Percentiles rank a stretch among this genome's conserved stretches.
phyloP scores from a whole-genome alignment of 345 rosid species.

The Citrus unshiu region DNA sequence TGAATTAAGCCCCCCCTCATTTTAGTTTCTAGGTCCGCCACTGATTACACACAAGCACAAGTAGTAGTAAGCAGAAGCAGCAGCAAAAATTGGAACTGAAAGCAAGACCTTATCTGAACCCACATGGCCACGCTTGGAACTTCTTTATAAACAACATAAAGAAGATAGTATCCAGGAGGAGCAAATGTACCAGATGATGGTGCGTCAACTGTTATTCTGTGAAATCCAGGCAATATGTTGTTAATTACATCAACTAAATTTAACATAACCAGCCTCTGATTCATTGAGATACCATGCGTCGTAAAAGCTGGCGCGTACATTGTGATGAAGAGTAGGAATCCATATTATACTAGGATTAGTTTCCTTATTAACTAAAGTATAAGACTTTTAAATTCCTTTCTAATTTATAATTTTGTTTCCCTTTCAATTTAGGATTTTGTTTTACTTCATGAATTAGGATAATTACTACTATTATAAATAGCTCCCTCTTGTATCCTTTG shows the following conservation, averaged over 20 bases:
- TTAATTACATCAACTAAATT: conserved; percentile 21
- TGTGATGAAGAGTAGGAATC: too few species aligned
- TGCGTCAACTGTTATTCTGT: conserved; percentile 15
- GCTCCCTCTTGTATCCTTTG: too few species aligned
- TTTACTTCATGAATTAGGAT: too few species aligned
- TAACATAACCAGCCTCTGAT: conserved; percentile 50
- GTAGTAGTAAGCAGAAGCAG: background rate
- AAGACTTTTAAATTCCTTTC: too few species aligned
- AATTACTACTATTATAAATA: too few species aligned
- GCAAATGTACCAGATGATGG: conserved; percentile 44
- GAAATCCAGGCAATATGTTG: background rate
- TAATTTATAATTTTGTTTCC: too few species aligned
- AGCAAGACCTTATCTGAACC: background rate
- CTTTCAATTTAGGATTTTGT: too few species aligned
- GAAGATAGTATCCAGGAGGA: conserved; percentile 59
- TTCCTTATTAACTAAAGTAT: too few species aligned
- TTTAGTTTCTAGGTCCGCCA: too few species aligned
- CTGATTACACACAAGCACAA: too few species aligned
- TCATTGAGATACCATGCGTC: conserved; percentile 68
- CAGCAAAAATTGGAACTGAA: background rate
- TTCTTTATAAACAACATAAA: conserved; percentile 29
- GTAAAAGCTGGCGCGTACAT: conserved; percentile 64
- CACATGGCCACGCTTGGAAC: background rate
- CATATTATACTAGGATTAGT: too few species aligned
- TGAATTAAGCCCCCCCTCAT: too few species aligned